Evolutionary conservation across 2,329 filamentous ascomycete species (phyloP), one percentile per base, ranked within the genome.

Genomic region (Ophiostoma sp.): DNA sequence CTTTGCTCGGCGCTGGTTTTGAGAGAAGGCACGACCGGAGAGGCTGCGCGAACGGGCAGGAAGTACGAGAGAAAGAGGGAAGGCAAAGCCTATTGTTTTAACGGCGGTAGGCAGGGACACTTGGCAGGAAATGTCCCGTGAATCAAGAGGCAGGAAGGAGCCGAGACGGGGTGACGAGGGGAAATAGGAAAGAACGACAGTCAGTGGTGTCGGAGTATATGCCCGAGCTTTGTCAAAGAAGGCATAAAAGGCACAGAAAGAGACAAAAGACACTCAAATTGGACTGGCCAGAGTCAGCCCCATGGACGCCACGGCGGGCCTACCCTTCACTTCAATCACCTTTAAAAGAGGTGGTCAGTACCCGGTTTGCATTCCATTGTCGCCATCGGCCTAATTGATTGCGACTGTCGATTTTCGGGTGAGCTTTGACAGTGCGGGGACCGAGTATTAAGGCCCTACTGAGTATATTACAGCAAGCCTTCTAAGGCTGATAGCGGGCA

Each of bases 1-100:
- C 22, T 28, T 28, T 17, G 61, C n/a, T 64, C 61, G 61, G n/a
- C 22, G 12, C 8, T 19, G 61, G 36, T 45, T 28, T 45, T 28
- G 36, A 25, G 33, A 39, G 61, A n/a, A 64, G 59, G 33, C 36
- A 66, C 61, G 61, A 66, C 36, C 36, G 36, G 61, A 22, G 33
- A 25, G 36, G 61, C 61, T 66, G 61, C 12, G 12, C 61, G 61
- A 66, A 28, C 61, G 36, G 61, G n/a, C 36, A 66, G 61, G 61
- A 66, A 28, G 61, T 5, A 64, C 61, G 33, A 64, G 11, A 22
- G n/a, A 66, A 45, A 66, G n/a, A 42, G 42, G 42, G 42, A 48
- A 48, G 42, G 42, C 42, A 19, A 1, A 48, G 15, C 42, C 42
- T 12, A 48, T 3, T 19, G 42, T 48, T 48, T 2, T 4, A 48